Evolutionary conservation across 2,329 filamentous ascomycete species (phyloP).

Genomic region (Plectosphaerella sp.): DNA sequence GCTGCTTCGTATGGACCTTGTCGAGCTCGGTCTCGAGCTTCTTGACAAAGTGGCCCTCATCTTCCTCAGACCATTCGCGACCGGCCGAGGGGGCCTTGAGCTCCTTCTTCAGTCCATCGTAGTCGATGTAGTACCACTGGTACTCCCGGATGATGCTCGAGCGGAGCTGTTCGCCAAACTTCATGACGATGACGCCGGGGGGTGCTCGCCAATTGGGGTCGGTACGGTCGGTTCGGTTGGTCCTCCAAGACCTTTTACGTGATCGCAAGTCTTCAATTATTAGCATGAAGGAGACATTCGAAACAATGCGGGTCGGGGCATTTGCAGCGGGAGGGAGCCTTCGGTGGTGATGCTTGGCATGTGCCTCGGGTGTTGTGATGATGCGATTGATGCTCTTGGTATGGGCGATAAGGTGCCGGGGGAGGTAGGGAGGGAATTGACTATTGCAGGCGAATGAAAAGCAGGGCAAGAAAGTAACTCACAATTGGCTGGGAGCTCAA

Average conservation of each 20-base stretch:
- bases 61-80: constrained; percentile 80
- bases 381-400: too few relatives aligned
- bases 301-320: not conserved
- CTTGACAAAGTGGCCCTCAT: constrained; percentile 83
- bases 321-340: too few relatives aligned
- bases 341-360: too few relatives aligned
- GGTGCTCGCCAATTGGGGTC: constrained; percentile 28
- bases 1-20: constrained; percentile 96
- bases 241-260: constrained; percentile 35
- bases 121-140: constrained; percentile 97
- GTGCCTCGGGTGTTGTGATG: too few relatives aligned
- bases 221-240: constrained; percentile 18
- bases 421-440: too few relatives aligned
- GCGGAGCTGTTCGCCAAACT: constrained; percentile 95
- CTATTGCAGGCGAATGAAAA: too few relatives aligned
- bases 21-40: constrained; percentile 89
- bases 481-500: too few relatives aligned
- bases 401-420: too few relatives aligned
- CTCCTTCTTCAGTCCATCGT: constrained; percentile 85
- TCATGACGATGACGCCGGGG: constrained; percentile 59
- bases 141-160: constrained; percentile 96
- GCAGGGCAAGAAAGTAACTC: too few relatives aligned
- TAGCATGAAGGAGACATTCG: constrained; percentile 33
- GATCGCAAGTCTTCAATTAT: constrained; percentile 47
- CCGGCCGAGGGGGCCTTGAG: constrained; percentile 68